A percentile compares a stretch with the other conserved stretches of the same genome.
Evolutionary conservation across 805 yeast genomes (phyloP).

Genomic region (Wickerhamomyces rabaulensis): DNA sequence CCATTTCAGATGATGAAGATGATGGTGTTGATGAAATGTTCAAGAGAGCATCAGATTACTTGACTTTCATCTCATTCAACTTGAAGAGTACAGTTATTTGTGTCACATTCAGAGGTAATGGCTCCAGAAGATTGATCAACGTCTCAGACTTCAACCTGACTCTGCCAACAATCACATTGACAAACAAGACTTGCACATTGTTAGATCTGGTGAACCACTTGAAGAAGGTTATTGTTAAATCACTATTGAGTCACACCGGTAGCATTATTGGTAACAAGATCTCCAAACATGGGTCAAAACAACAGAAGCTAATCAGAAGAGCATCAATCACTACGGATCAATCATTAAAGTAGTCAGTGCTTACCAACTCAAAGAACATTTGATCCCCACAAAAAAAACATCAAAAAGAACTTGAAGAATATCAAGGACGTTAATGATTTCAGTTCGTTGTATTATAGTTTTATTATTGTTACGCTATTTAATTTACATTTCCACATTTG

Average conservation of each 20-base stretch:
- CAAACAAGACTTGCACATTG: constrained; percentile 65
- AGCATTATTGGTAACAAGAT: constrained; percentile 75
- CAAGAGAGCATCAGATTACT: constrained; percentile 63
- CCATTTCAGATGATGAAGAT: constrained; percentile 7
- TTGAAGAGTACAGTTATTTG: constrained; percentile 48
- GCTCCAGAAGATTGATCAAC: constrained; percentile 63
- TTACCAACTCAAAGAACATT: too few relatives aligned
- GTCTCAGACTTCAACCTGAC: constrained; percentile 67
- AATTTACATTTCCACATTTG: not conserved
- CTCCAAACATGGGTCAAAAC: constrained; percentile 25
- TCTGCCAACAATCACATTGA: constrained; percentile 56
- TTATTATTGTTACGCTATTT: not conserved
- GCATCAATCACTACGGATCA: not conserved
- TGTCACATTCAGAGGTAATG: constrained; percentile 74
- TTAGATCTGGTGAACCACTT: constrained; percentile 60
- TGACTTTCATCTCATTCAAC: constrained; percentile 58
- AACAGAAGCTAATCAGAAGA: not conserved
- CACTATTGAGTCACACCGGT: constrained; percentile 64
- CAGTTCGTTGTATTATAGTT: not conserved
- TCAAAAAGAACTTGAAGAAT: not conserved
- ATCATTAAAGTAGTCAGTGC: too few relatives aligned
- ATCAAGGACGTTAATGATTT: not conserved
- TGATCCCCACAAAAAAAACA: not conserved
- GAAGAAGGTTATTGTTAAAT: constrained; percentile 56
- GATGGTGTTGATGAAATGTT: constrained; percentile 60